Percentiles rank a stretch among this genome's conserved stretches.
phyloP scores from a whole-genome alignment of 2,329 filamentous ascomycete species.

The Apiospora saccharicola region DNA sequence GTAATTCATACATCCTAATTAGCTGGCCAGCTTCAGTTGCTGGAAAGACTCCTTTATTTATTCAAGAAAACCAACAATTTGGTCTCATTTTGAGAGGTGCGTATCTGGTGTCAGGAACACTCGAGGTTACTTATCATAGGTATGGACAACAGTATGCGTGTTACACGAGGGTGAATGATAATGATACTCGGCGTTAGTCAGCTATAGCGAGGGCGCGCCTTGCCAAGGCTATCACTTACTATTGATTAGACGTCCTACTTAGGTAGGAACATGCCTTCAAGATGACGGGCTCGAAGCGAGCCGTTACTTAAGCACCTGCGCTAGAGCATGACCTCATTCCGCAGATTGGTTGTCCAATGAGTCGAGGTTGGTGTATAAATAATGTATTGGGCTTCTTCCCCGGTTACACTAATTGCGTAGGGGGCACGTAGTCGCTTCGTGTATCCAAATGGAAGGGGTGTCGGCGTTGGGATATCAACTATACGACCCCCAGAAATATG shows the following conservation, averaged over 20 bases:
- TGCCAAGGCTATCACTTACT: neutral
- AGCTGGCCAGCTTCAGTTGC: neutral
- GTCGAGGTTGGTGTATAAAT: neutral
- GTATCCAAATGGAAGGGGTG: neutral
- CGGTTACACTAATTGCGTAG: neutral
- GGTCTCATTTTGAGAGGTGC: neutral
- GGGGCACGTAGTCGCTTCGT: neutral
- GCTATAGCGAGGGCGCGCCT: conserved; percentile 15
- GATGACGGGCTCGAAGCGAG: neutral
- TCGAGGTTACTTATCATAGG: neutral
- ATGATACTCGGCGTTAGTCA: neutral
- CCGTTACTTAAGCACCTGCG: neutral
- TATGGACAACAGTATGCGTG: neutral
- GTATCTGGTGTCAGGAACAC: neutral
- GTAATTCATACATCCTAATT: neutral
- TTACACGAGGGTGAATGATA: neutral
- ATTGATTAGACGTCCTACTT: neutral
- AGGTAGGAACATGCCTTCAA: neutral
- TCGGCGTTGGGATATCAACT: neutral
- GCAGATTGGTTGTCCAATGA: neutral
- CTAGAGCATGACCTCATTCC: conserved; percentile 8
- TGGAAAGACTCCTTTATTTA: neutral
- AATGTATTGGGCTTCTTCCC: neutral
- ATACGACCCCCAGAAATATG: conserved; percentile 3
- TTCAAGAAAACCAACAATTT: neutral